Percentiles rank a stretch among this genome's conserved stretches.
phyloP scores from a whole-genome alignment of 2,329 filamentous ascomycete species.

The Ustulina deusta region DNA sequence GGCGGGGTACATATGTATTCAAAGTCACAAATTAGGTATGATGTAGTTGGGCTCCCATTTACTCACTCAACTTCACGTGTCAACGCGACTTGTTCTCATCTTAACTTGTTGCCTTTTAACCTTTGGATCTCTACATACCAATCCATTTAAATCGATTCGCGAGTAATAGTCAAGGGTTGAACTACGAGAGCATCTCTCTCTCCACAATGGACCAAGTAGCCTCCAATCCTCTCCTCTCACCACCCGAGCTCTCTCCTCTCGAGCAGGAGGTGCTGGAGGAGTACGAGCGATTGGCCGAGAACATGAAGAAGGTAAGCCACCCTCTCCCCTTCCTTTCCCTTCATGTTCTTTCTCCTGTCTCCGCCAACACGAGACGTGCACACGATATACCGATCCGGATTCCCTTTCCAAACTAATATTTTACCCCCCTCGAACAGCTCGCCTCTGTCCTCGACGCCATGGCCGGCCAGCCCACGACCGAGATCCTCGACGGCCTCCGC shows the following conservation, averaged over 20 bases:
- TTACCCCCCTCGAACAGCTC: slow-evolving; percentile 60
- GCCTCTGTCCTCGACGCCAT: slow-evolving; percentile 71
- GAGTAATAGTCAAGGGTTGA: too few relatives aligned
- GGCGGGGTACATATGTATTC: neutral
- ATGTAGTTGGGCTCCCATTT: too few relatives aligned
- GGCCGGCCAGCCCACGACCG: slow-evolving; percentile 77
- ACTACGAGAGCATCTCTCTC: neutral
- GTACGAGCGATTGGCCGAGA: slow-evolving; percentile 86
- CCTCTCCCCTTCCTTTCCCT: slow-evolving; percentile 7
- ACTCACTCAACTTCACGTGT: slow-evolving; percentile 3
- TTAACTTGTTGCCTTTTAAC: neutral
- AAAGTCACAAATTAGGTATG: too few relatives aligned
- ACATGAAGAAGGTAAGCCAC: slow-evolving; percentile 82
- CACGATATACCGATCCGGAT: neutral
- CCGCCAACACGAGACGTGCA: neutral
- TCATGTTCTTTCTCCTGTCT: slow-evolving; percentile 4
- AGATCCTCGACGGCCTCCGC: slow-evolving; percentile 86
- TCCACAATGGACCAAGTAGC: slow-evolving; percentile 36
- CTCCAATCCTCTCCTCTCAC: slow-evolving; percentile 47
- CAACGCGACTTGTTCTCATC: slow-evolving; percentile 10
- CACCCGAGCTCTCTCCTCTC: slow-evolving; percentile 76
- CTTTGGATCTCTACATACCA: neutral
- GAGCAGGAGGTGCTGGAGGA: slow-evolving; percentile 97
- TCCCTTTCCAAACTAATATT: neutral
- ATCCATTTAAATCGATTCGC: neutral